Conservation (phyloP, 805 yeast species). For the Sugiyamaella smithiae region DNA sequence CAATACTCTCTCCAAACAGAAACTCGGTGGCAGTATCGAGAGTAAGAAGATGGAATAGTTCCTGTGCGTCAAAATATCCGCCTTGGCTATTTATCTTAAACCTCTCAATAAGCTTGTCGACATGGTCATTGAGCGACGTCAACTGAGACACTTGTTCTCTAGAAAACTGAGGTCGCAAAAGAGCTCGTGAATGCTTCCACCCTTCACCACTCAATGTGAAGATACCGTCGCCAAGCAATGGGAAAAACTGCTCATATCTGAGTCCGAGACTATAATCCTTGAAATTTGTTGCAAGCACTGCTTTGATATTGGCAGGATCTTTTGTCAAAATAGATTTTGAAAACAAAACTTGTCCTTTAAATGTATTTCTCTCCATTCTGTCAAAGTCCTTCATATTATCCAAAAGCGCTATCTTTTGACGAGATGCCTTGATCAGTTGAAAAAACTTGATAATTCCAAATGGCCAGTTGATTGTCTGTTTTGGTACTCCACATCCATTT, state of each 20-base stretch:
- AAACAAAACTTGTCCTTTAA: conserved; percentile 1
- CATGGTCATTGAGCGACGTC: conserved; percentile 29
- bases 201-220: conserved; percentile 36
- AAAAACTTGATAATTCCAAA: not conserved
- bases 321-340: conserved; percentile 17
- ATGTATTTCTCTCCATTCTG: not conserved
- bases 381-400: not conserved
- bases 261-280: conserved; percentile 33
- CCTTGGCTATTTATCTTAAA: conserved; percentile 11
- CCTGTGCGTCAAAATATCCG: conserved; percentile 29
- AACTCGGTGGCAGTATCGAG: conserved; percentile 37
- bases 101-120: conserved; percentile 23
- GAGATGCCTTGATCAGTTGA: not conserved
- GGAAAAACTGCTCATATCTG: conserved; percentile 29
- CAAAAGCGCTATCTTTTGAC: not conserved
- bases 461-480: not conserved
- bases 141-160: conserved; percentile 34
- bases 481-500: not conserved
- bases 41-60: conserved; percentile 31
- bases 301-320: conserved; percentile 36
- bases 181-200: conserved; percentile 38
- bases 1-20: conserved; percentile 33
- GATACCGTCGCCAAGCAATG: conserved; percentile 37
- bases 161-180: conserved; percentile 38
- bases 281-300: conserved; percentile 34